These are phyloP conservation scores for Pulveroboletus sp. DNA, from an alignment of 768 basidiomycete species.

Conservation along the genomic window DNA sequence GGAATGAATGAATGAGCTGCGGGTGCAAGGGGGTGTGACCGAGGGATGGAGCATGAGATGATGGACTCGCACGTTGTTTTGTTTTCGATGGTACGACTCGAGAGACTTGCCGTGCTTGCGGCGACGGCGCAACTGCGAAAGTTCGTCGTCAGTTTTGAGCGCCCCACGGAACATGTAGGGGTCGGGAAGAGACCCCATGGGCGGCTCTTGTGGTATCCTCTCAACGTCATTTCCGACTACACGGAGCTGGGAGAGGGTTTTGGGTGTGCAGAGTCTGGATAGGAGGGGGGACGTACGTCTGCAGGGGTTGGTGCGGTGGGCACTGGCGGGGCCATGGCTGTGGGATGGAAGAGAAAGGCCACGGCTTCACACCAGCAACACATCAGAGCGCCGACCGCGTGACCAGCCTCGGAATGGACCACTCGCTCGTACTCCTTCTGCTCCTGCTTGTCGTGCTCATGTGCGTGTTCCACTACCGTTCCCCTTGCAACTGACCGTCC, in stretches of 20 bases:
- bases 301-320: not conserved
- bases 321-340: constrained; percentile 1
- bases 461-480: constrained; percentile 25
- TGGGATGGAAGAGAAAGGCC: not conserved
- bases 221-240: constrained; percentile 33
- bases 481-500: not conserved
- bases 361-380: too few species aligned
- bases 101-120: constrained; percentile 57
- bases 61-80: constrained; percentile 58
- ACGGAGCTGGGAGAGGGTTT: not conserved
- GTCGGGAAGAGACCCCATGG: constrained; percentile 39
- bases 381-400: too few species aligned
- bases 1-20: constrained; percentile 79
- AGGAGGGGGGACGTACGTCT: constrained; percentile 6
- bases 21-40: not conserved
- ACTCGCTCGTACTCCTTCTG: constrained; percentile 37
- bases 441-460: constrained; percentile 46
- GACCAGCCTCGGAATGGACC: not conserved
- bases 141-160: constrained; percentile 56
- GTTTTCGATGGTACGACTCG: constrained; percentile 61
- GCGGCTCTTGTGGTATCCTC: constrained; percentile 29
- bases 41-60: not conserved
- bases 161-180: constrained; percentile 64
- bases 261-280: not conserved
- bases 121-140: constrained; percentile 54